These are phyloP conservation scores for Silene latifolia DNA, from an alignment of 148 eudicot genomes.

Conservation along the genomic window DNA sequence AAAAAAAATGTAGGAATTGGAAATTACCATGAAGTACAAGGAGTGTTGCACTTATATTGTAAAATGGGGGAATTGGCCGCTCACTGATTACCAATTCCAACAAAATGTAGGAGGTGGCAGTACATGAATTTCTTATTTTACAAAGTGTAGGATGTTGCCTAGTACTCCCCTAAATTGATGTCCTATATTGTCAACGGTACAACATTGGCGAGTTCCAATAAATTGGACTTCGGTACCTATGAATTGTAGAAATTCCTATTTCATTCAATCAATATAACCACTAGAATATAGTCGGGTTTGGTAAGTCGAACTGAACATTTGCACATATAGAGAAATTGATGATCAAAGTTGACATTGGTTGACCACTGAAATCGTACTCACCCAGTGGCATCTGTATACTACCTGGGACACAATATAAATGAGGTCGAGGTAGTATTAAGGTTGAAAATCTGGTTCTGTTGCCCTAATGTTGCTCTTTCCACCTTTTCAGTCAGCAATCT, in stretches of 20 bases:
- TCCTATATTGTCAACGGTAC: constrained; percentile 13
- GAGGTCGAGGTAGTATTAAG: neutral
- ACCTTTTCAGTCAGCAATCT: constrained; percentile 43
- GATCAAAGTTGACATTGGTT: constrained; percentile 59
- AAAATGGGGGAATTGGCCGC: neutral
- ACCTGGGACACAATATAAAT: neutral
- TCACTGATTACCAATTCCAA: neutral
- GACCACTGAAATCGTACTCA: constrained; percentile 86
- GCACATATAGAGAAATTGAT: neutral
- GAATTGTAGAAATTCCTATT: neutral
- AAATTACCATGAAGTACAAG: neutral
- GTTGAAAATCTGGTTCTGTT: neutral
- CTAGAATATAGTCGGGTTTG: neutral
- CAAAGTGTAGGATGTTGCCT: too few species aligned
- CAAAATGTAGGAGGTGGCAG: neutral
- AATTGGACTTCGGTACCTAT: neutral
- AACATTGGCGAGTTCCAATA: too few species aligned
- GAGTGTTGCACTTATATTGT: neutral
- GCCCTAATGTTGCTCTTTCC: neutral
- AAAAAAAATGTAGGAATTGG: neutral
- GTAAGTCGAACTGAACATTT: neutral
- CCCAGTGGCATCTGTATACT: constrained; percentile 60
- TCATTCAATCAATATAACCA: neutral
- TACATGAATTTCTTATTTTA: too few species aligned
- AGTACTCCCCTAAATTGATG: constrained; percentile 74